phyloP scores from a whole-genome alignment of 352 stramenopile genomes.

The Pythium dissimile region DNA sequence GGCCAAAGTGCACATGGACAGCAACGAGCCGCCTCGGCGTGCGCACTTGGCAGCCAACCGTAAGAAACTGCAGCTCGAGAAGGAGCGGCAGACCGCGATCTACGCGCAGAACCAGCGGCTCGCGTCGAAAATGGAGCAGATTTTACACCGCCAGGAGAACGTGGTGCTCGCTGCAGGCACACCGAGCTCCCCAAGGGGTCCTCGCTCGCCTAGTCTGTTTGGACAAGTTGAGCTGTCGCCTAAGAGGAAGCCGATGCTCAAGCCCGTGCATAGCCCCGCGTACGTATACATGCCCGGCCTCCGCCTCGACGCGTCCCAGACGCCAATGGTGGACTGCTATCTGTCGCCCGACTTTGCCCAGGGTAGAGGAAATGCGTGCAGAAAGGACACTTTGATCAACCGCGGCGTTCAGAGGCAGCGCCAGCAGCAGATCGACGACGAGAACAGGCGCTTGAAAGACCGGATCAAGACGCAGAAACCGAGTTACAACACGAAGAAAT shows the following conservation, averaged over 20 bases:
- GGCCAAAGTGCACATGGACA: conserved; percentile 60
- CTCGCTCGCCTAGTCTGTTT: too few species aligned
- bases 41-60: conserved; percentile 48
- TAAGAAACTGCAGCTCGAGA: conserved; percentile 60
- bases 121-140: conserved; percentile 69
- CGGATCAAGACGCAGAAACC: conserved; percentile 54
- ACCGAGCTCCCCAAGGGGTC: conserved; percentile 1
- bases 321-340: conserved; percentile 71
- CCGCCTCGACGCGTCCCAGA: conserved; percentile 60
- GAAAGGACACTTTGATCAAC: conserved; percentile 65
- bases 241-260: conserved; percentile 24
- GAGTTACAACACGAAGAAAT: conserved; percentile 69
- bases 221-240: too few species aligned
- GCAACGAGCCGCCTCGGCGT: conserved; percentile 37
- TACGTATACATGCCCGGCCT: conserved; percentile 68
- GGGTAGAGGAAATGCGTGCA: conserved; percentile 59
- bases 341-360: conserved; percentile 62
- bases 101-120: conserved; percentile 69
- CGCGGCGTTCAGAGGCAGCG: conserved; percentile 43
- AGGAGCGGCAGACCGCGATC: conserved; percentile 58
- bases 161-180: conserved; percentile 40
- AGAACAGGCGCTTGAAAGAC: conserved; percentile 61
- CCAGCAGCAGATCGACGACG: conserved; percentile 51
- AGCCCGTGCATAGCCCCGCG: conserved; percentile 41
- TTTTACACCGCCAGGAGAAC: conserved; percentile 61